Evolutionary conservation across 176 grass and related monocot species (phyloP).

Genomic region (Aechmea fasciata): DNA sequence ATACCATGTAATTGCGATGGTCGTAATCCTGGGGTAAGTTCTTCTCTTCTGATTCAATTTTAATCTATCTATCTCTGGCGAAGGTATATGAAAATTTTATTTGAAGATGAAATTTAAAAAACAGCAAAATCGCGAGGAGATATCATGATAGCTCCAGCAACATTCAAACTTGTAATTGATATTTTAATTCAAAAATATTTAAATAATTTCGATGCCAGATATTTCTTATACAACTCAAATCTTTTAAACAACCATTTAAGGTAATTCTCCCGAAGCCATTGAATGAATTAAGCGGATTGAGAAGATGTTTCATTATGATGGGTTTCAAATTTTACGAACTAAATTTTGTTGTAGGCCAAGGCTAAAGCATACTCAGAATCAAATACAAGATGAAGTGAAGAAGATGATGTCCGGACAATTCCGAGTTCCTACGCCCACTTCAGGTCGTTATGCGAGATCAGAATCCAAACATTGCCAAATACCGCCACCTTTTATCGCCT

Average conservation of each 20-base stretch:
- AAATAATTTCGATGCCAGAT: too few species aligned
- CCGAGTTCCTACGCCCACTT: constrained; percentile 23
- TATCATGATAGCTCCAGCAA: too few species aligned
- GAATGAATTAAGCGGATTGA: background rate
- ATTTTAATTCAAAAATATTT: too few species aligned
- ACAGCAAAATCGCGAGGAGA: background rate
- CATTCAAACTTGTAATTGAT: too few species aligned
- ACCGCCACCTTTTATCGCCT: constrained; percentile 50
- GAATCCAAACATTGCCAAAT: constrained; percentile 21
- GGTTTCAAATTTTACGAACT: background rate
- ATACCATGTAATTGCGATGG: constrained; percentile 82
- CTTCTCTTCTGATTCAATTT: background rate
- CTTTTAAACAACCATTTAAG: background rate
- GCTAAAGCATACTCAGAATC: constrained; percentile 53
- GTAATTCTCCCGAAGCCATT: background rate
- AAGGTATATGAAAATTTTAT: background rate
- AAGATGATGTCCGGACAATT: constrained; percentile 60
- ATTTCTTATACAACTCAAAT: constrained; percentile 3
- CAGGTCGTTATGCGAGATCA: constrained; percentile 24
- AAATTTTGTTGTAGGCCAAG: constrained; percentile 57
- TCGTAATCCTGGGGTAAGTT: constrained; percentile 66
- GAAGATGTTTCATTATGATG: background rate
- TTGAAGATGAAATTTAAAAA: background rate
- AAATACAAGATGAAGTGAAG: constrained; percentile 71
- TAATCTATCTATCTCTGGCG: background rate